These are phyloP conservation scores for Lyophyllum semitale DNA, from an alignment of 768 basidiomycete genomes.

Conservation along the genomic window DNA sequence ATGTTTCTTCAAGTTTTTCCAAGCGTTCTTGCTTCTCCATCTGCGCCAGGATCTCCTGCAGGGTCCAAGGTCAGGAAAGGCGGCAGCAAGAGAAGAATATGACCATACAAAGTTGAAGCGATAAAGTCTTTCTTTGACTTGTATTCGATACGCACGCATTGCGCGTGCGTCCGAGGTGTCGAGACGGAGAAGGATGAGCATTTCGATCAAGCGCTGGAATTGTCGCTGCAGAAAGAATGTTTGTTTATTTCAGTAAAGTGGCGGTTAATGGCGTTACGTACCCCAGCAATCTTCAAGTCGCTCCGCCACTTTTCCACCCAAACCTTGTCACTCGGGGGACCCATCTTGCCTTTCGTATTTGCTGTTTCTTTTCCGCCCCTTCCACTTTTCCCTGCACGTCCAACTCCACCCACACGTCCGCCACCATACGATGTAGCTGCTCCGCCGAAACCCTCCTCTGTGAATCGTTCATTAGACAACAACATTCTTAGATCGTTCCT, in stretches of 20 bases:
- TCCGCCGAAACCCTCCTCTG: conserved; percentile 67
- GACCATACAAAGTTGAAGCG: conserved; percentile 89
- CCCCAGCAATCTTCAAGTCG: conserved; percentile 88
- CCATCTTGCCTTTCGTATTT: conserved; percentile 57
- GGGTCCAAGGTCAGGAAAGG: background rate
- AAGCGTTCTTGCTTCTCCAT: conserved; percentile 85
- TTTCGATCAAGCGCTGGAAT: conserved; percentile 89
- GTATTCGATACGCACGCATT: conserved; percentile 73
- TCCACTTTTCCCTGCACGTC: conserved; percentile 43
- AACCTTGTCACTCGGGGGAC: conserved; percentile 72
- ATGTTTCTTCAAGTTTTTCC: conserved; percentile 92
- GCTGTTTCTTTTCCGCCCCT: conserved; percentile 24
- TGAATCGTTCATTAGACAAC: conserved; percentile 61
- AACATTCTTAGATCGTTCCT: conserved; percentile 87
- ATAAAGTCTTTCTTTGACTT: conserved; percentile 94
- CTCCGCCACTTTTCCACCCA: conserved; percentile 83
- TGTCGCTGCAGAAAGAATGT: conserved; percentile 64
- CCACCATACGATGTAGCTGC: conserved; percentile 48
- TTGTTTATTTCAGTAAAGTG: conserved; percentile 2
- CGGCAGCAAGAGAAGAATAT: background rate
- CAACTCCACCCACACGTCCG: conserved; percentile 48
- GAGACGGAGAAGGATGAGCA: conserved; percentile 77
- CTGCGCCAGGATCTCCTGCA: conserved; percentile 84
- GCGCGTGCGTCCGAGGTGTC: conserved; percentile 58
- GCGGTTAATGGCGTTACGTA: conserved; percentile 34